A percentile compares a stretch with the other conserved stretches of the same genome.
Conservation (phyloP, 106 monocot genomes). For the Dendrobium huoshanense region DNA sequence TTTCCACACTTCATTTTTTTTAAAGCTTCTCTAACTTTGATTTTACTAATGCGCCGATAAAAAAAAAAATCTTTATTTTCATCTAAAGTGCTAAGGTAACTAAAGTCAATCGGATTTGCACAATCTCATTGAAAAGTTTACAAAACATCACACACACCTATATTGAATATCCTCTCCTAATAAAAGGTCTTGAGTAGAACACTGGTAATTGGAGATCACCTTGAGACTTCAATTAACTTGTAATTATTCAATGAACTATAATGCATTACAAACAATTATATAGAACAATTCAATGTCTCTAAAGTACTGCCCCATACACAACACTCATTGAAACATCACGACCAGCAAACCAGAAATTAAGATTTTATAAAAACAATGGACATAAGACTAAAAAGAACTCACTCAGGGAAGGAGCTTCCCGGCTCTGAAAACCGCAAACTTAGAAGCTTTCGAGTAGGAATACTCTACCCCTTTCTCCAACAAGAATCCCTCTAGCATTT, state of each 20-base stretch:
- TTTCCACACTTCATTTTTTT: too few species aligned
- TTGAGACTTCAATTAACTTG: not conserved
- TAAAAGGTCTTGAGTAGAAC: too few species aligned
- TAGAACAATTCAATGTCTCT: not conserved
- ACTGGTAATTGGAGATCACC: not conserved
- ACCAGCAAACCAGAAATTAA: not conserved
- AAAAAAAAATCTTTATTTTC: too few species aligned
- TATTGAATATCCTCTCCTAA: too few species aligned
- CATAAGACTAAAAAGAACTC: not conserved
- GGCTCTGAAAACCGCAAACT: conserved; percentile 74
- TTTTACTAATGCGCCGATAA: too few species aligned
- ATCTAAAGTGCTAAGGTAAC: too few species aligned
- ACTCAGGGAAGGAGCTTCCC: conserved; percentile 66
- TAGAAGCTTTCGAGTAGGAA: conserved; percentile 50
- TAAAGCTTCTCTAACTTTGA: too few species aligned
- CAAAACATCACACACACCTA: too few species aligned
- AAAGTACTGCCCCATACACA: not conserved
- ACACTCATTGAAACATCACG: not conserved
- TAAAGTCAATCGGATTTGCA: too few species aligned
- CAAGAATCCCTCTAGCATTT: conserved; percentile 64
- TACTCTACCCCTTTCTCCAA: conserved; percentile 55
- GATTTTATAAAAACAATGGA: not conserved
- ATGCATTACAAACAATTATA: not conserved
- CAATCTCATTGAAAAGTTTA: too few species aligned
- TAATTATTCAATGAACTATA: not conserved